Evolutionary conservation across 768 basidiomycete species (phyloP).

Genomic region (Auricularia auricula-judae): DNA sequence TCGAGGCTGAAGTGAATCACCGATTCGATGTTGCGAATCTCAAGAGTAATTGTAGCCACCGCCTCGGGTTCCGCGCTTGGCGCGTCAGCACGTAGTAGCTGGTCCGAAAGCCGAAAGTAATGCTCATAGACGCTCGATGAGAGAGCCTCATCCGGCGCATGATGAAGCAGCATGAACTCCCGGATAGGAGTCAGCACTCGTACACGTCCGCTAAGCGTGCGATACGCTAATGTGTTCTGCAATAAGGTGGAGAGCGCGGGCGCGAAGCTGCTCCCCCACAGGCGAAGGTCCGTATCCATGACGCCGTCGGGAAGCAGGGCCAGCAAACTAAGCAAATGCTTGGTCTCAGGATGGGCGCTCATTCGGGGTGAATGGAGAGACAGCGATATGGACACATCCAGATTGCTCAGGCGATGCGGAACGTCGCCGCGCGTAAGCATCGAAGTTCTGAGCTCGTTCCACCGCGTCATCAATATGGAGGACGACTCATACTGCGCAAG

Average conservation of each 20-base stretch:
- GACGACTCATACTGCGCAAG: background rate
- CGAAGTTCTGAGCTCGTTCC: background rate
- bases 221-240: slow-evolving; percentile 13
- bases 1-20: background rate
- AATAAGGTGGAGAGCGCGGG: slow-evolving; percentile 8
- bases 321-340: background rate
- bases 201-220: slow-evolving; percentile 10
- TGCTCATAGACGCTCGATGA: background rate
- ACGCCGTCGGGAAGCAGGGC: background rate
- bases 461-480: background rate
- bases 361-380: background rate
- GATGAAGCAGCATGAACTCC: slow-evolving; percentile 11
- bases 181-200: slow-evolving; percentile 15
- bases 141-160: slow-evolving; percentile 5
- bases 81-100: background rate
- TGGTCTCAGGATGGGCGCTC: background rate
- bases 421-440: slow-evolving; percentile 2
- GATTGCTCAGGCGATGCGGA: background rate
- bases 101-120: background rate
- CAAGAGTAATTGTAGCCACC: background rate
- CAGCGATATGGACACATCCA: background rate
- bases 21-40: background rate
- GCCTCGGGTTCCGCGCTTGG: background rate
- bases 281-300: slow-evolving; percentile 8
- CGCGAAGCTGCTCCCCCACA: slow-evolving; percentile 5